These are phyloP conservation scores for Pichia sp. DNA, from an alignment of 1,139 yeast genomes.

Conservation along the genomic window DNA sequence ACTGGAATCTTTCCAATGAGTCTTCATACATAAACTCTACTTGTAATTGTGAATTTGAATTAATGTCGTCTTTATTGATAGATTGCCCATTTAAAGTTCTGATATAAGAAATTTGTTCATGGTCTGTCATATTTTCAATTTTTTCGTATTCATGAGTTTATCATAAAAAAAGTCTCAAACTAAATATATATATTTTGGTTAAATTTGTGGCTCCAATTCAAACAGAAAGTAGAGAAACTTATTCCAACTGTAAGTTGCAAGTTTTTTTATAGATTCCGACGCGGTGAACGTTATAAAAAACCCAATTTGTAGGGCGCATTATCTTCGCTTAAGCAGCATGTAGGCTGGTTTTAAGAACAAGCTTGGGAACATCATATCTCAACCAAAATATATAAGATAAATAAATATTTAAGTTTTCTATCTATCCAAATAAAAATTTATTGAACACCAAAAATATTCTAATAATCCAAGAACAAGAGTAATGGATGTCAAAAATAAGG, in stretches of 20 bases:
- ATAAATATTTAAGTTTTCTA: too few relatives aligned
- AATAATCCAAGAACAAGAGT: background rate
- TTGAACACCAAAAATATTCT: background rate
- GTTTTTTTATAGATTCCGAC: too few relatives aligned
- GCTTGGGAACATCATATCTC: too few relatives aligned
- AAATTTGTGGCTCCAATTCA: background rate
- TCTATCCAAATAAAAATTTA: too few relatives aligned
- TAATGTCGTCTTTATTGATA: background rate
- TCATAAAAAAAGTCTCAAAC: background rate
- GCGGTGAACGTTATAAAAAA: too few relatives aligned
- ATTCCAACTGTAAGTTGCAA: too few relatives aligned
- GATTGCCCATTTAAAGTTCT: background rate
- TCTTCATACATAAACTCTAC: background rate
- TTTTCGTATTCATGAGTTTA: background rate
- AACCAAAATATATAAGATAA: too few relatives aligned
- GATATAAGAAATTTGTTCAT: background rate
- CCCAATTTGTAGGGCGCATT: too few relatives aligned
- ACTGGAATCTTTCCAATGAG: background rate
- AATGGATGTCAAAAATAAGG: background rate
- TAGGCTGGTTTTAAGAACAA: too few relatives aligned
- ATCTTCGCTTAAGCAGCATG: too few relatives aligned
- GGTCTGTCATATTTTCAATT: background rate
- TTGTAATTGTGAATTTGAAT: background rate
- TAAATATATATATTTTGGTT: too few relatives aligned
- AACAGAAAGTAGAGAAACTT: too few relatives aligned